Base-by-base conservation (phyloP, 345 rosid species). In the Aquilaria sinensis region DNA sequence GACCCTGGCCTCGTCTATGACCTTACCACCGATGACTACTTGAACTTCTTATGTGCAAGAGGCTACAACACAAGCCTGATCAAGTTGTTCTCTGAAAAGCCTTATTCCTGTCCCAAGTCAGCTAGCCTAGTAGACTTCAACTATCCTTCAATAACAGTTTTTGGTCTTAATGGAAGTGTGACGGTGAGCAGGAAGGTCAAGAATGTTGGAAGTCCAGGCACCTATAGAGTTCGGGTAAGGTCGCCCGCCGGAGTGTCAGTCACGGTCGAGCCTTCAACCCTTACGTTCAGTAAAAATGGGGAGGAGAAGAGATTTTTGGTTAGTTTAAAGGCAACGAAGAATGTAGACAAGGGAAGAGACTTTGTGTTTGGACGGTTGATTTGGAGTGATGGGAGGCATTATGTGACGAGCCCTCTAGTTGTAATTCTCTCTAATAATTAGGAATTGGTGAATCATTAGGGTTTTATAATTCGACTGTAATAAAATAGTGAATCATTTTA, bases 1-100 rank as follows among this genome's bases (percentile, higher is more conserved):
- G 70, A 86, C 57, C 92, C 89, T 0, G 86, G 89, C 30, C 85
- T 86, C 3, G 67, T 81, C 15, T 86, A 81, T 57, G 86, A 86
- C 61, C 14, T 78, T 32, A 51, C 43, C 0, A 61, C 14, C 0
- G 7, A 65, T 3, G 76, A 81, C 60, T 78, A 78, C 80, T 46
- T 79, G 66, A 73, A 80, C 77, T 81, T 64, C 60, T 60, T 83
- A 15, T 86, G 85, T 9, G 69, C 58, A 10, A 68, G 50, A 1
- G 85, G 79, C 33, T 75, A 86, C 59, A 73, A 64, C 10, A 23
- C 55, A 10, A 67, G 30, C 13, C 41, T 47, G 9, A 33, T 83
- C 6, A 45, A 10, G 16, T 0, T 65, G 6, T 67, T 76, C 61
- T 49, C 67, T 0, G 61, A 63, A 0, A 54, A 57, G 50, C 67